Base-by-base conservation (phyloP, 352 stramenopile species). In the Phytophthora citricola region DNA sequence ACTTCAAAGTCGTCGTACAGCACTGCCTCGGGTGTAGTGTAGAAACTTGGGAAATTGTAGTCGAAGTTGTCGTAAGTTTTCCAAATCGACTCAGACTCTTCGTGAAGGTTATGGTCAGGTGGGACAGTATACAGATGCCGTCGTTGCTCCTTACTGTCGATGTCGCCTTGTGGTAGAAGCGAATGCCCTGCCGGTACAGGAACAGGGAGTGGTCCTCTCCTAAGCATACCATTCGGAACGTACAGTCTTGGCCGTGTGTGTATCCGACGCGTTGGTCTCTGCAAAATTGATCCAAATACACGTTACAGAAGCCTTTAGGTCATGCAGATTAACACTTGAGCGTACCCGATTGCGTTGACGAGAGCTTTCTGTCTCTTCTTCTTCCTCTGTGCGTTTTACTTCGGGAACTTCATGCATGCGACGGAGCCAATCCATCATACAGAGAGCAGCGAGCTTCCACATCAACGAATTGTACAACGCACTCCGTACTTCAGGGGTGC, bases 371-470 rank as follows among this genome's bases (percentile, higher is more conserved):
- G 50, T 32, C 14, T 85, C 76, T 10, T 78, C 76, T 44, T 81
- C 73, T 40, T 85, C 76, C 5, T 69, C 22, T 11, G 45, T 52
- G 4, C 14, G 32, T 34, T 71, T 66, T 9, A 29, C 61, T 29
- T 63, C 55, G 15, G 66, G 49, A 39, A 43, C 40, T 41, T 66
- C 36, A 17, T 43, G 36, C 20, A 36, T 40, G 9, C 27, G 58
- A 50, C 69, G 46, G 20, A 83, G 38, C 70, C 77, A 85, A 39
- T 86, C 71, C 17, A 75, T 39, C 47, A 84, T 65, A 45, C 82
- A 78, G 27, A 85, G 73, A 3, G 79, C 65, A 20, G 74, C 75
- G 15, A 90, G 46, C 17, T 90, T 90, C 75, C 73, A 87, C 15
- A 87, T 27, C 1, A 89, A 61, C 5, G 73, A 76, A n/a, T 66